Percentiles rank a stretch among this genome's conserved stretches.
Conservation (phyloP, 108 stramenopile genomes). For the Skeletonema menzelii region DNA sequence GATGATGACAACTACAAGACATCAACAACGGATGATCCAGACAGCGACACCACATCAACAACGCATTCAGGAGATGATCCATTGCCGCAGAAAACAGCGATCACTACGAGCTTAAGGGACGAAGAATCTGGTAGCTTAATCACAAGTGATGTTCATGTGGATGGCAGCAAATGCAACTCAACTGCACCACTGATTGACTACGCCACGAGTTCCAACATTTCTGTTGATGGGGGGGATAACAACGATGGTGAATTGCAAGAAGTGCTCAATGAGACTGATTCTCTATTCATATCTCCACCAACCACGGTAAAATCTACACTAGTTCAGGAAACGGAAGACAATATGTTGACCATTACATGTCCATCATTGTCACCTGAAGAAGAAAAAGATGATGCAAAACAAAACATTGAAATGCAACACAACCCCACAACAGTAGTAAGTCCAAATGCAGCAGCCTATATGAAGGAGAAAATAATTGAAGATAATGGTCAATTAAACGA, state of each 20-base stretch:
- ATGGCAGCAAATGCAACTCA: neutral
- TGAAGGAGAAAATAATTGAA: neutral
- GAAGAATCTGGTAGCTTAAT: neutral
- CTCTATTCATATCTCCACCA: neutral
- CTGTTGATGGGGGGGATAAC: neutral
- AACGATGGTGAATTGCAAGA: neutral
- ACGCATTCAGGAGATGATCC: neutral
- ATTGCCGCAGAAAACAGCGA: neutral
- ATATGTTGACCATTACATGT: neutral
- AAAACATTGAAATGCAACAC: neutral
- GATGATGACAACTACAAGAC: neutral
- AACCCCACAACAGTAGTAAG: neutral
- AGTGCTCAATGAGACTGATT: neutral
- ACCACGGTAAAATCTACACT: neutral
- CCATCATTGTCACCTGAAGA: neutral
- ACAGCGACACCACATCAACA: neutral
- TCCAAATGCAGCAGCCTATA: neutral
- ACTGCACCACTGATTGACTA: neutral
- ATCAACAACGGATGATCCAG: neutral
- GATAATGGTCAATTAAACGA: conserved; percentile 23
- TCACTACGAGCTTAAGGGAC: neutral
- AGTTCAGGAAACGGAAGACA: neutral
- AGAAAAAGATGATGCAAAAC: neutral
- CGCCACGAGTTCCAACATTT: neutral
- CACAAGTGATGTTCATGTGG: neutral